Evolutionary conservation across 2,329 filamentous ascomycete genomes (phyloP), one percentile per base, ranked within the genome.

Genomic region (Neofusicoccum umdonicola): DNA sequence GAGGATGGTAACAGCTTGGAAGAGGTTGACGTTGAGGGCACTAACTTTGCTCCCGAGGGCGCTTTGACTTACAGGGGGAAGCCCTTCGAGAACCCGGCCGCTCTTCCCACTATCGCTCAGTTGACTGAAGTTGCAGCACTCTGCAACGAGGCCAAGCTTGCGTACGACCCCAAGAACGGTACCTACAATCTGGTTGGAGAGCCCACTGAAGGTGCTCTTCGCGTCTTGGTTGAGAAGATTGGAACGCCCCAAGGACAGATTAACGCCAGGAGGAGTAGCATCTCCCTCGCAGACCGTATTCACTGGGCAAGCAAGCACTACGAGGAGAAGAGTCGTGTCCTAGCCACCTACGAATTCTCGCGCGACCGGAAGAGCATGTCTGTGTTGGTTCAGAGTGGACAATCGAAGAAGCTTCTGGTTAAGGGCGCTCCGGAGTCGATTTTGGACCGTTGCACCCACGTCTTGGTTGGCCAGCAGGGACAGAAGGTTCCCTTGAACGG

Each of bases 331-430:
- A 86, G 89, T 57, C 87, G 88, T 61, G 88, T 90, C 47, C 84
- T 97, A 64, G 90, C 93, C 8, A 97, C 93, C 11, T 99, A 92
- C 72, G 95, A 99, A 76, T 99, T 99, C 80, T 98, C 95, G 1
- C 89, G 95, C 71, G 95, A 99, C 78, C 88, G 95, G 68, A 99
- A 99, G 87, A 98, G 94, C 79, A 99, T 99, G 95, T 99, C 95
- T 54, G 96, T 99, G 41, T 82, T 98, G 66, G 92, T 96, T 67
- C 85, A 90, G 69, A 84, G 85, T 63, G 89, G 86, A 64, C 82
- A 84, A 57, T 79, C 87, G 61, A 87, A 95, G 80, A 93, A 90
- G 76, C 88, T 99, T 11, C 85, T 99, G 56, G 93, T 99, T 69
- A 99, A 99, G 81, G 95, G 95, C 72, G 95, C 96, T 19, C 95